Conservation (phyloP, 163 green algal genomes). For the Chloromonas sp. region DNA sequence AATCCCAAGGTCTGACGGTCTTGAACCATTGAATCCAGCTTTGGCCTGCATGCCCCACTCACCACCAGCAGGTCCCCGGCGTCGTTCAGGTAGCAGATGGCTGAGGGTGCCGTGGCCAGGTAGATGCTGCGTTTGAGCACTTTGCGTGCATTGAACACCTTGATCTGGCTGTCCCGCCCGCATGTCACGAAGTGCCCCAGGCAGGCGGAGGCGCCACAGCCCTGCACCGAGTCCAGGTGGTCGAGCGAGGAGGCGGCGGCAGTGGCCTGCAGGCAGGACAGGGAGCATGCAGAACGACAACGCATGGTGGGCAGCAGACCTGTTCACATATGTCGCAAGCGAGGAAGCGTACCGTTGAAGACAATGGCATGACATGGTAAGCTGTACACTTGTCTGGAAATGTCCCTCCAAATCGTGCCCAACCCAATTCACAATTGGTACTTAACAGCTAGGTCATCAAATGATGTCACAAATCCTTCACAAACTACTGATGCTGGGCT, state of each 20-base stretch:
- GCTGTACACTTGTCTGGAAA: no score
- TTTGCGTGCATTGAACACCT: constrained; percentile 37
- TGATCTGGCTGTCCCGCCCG: constrained; percentile 24
- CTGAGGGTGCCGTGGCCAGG: constrained; percentile 13
- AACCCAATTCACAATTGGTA: no score
- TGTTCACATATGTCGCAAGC: no score
- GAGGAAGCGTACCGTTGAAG: no score
- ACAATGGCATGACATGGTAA: no score
- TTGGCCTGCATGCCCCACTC: not conserved
- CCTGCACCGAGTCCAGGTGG: constrained; percentile 27
- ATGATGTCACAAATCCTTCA: no score
- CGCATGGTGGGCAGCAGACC: not conserved
- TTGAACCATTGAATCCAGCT: no score
- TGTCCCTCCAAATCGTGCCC: no score
- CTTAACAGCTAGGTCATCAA: no score
- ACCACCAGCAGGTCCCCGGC: constrained; percentile 17
- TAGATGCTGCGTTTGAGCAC: constrained; percentile 22
- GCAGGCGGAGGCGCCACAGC: constrained; percentile 9
- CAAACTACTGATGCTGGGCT: no score
- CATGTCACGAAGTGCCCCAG: constrained; percentile 30
- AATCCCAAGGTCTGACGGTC: no score
- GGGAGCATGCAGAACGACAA: not conserved
- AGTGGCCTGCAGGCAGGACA: not conserved
- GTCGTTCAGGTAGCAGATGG: constrained; percentile 30
- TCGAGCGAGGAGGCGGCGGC: constrained; percentile 14